Base-by-base conservation (phyloP, 805 yeast species). In the Saccharomycopsis fodiens region DNA sequence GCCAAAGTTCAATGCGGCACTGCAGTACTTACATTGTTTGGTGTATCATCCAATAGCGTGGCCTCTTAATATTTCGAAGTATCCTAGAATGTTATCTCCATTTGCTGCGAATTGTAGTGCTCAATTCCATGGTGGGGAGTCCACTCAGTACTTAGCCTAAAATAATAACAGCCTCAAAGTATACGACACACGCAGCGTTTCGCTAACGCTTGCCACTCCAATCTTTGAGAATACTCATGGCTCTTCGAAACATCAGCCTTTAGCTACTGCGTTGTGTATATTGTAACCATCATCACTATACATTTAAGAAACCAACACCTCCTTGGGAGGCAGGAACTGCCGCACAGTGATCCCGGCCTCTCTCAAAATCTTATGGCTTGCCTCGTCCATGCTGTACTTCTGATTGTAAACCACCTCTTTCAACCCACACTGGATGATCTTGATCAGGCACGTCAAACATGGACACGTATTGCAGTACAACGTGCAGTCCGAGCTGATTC, bases 381-480 rank as follows among this genome's bases (percentile, higher is more conserved):
- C 68, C 7, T 67, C 75, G 60, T 93, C 98, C 97, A 93, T 93
- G 36, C 88, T 80, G 60, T 93, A 93, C 48, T 86, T 78, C 61
- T 85, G 94, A 5, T 95, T 85, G 57, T 91, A 93, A 3, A 93
- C 95, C 5, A 93, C 98, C 60, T 89, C 96, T 13, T 68, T 72
- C 37, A 93, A 80, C 1, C 98, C 98, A 53, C 83, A 72, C 63
- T 93, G 99, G 6, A 88, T 95, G 44, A 93, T 91, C 64, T 93
- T 93, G 35, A 93, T 87, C 3, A 95, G 80, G 60, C 99, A 93
- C 0, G 98, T 93, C 48, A 93, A 68, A 60, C 99, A 93, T 0
- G 99, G 99, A 57, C 98, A 85, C 0, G 99, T 93, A 61, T 93
- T 93, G 65, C 98, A 93, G 60, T 93, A 93, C 47, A 88, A 63